A percentile compares a stretch with the other conserved stretches of the same genome.
Evolutionary conservation across 1,139 yeast species (phyloP).

Genomic region (Diutina siamensis): DNA sequence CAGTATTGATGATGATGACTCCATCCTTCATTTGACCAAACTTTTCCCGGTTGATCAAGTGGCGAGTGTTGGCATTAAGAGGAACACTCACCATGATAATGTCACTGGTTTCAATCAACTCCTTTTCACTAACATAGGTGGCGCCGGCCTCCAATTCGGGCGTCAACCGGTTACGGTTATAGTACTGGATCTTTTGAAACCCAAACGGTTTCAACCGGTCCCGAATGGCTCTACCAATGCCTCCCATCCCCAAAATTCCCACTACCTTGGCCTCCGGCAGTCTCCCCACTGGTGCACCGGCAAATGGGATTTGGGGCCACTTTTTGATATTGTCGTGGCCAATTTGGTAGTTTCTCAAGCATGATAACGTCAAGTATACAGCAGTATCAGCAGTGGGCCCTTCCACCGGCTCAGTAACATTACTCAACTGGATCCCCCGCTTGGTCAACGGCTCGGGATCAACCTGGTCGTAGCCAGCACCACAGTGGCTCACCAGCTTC

Average conservation of each 20-base stretch:
- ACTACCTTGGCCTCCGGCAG: constrained; percentile 53
- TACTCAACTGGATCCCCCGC: constrained; percentile 18
- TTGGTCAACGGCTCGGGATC: constrained; percentile 42
- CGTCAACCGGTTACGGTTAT: constrained; percentile 43
- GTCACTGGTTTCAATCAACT: constrained; percentile 42
- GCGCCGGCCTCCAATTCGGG: constrained; percentile 48
- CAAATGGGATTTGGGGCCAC: constrained; percentile 28
- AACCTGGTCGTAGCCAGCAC: constrained; percentile 91
- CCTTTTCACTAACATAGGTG: constrained; percentile 46
- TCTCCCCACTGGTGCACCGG: constrained; percentile 17
- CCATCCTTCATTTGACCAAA: constrained; percentile 50
- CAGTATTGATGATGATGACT: constrained; percentile 54
- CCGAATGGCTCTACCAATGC: constrained; percentile 61
- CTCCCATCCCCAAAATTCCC: constrained; percentile 70
- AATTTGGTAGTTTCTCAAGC: constrained; percentile 24
- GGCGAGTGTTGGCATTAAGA: constrained; percentile 45
- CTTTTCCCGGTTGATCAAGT: constrained; percentile 40
- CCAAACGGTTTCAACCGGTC: constrained; percentile 56
- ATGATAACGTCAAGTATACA: constrained; percentile 12
- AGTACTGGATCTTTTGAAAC: constrained; percentile 44
- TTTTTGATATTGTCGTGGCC: constrained; percentile 38
- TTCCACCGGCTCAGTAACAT: constrained; percentile 23
- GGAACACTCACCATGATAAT: constrained; percentile 55
- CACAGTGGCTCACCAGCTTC: constrained; percentile 61
- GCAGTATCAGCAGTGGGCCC: constrained; percentile 53